Percentiles rank a stretch among this genome's conserved stretches.
phyloP scores from a whole-genome alignment of 345 rosid species.

The Orychophragmus violaceus region DNA sequence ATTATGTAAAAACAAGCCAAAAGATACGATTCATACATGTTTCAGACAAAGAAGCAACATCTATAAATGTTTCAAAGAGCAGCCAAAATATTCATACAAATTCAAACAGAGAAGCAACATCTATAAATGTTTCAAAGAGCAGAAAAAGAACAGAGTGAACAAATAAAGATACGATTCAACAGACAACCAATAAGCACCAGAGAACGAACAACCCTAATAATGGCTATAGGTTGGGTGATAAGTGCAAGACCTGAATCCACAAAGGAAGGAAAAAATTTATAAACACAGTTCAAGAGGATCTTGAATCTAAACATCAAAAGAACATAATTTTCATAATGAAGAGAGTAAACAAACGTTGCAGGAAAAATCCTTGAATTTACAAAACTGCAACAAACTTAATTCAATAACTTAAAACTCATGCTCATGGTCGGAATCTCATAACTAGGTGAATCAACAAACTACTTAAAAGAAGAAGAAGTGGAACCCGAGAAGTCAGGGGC shows the following conservation, averaged over 20 bases:
- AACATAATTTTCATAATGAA: too few relatives aligned
- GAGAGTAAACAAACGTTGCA: too few relatives aligned
- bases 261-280: neutral
- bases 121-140: too few relatives aligned
- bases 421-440: neutral
- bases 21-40: too few relatives aligned
- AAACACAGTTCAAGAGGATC: neutral
- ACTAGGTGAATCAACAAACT: neutral
- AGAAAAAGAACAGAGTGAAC: too few relatives aligned
- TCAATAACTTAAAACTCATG: neutral
- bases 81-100: too few relatives aligned
- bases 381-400: neutral
- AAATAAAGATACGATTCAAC: too few relatives aligned
- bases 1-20: too few relatives aligned
- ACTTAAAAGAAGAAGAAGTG: neutral
- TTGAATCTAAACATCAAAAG: neutral
- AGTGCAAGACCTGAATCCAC: slow-evolving; percentile 19
- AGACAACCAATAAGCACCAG: too few relatives aligned
- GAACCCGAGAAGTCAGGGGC: neutral
- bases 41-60: too few relatives aligned
- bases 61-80: too few relatives aligned
- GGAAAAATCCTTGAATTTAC: neutral
- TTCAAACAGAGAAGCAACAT: too few relatives aligned
- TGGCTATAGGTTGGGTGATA: slow-evolving; percentile 20
- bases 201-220: slow-evolving; percentile 26